Evolutionary conservation across 1,284 basidiomycete species (phyloP), one percentile per base, ranked within the genome.

Genomic region (Puccinia coronata): DNA sequence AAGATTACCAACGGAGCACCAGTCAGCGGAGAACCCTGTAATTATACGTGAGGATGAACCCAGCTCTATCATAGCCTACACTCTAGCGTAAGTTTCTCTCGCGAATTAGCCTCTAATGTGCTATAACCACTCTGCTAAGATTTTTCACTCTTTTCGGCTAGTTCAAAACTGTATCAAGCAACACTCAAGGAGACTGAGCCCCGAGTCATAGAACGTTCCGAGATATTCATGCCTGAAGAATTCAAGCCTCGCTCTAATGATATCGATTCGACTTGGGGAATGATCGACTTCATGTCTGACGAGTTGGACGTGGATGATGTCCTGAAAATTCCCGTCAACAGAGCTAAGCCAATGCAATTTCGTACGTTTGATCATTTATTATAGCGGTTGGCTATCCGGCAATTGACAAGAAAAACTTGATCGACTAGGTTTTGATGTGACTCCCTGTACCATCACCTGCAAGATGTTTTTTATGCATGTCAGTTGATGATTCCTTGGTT

Each of bases 1-100:
- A 47, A 80, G 79, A 70, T 49, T 81, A 49, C 61, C 80, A 20
- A 81, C 80, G 11, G 80, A 81, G 63, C 80, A 81, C 85, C 92
- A 99, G 72, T 98, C 98, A 87, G 90, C 94, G 41, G 96, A 98
- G 85, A 96, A 94, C 20, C 92, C 92, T 0, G 96, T 98, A 89
- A 92, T 98, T 71, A 93, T 99, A 36, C 91, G 97, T 31, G 96
- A 96, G 70, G 96, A 98, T 86, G 97, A 99, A 86, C 97, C 97
- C 2, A 98, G 95, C 0, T 98, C 95, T 12, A 97, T 99, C 84
- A 96, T 99, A 83, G 96, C 97, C 3, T 91, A 98, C 79, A 95
- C 95, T 12, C 88, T 99, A 65, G 59, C 49, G 80, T 81, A 65
- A 53, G 80, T 74, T 51, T 75, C 39, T 25, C n/a, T 25, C 18